Base-by-base conservation (phyloP, 345 rosid species). In the Psidium friedrichsthalianum region DNA sequence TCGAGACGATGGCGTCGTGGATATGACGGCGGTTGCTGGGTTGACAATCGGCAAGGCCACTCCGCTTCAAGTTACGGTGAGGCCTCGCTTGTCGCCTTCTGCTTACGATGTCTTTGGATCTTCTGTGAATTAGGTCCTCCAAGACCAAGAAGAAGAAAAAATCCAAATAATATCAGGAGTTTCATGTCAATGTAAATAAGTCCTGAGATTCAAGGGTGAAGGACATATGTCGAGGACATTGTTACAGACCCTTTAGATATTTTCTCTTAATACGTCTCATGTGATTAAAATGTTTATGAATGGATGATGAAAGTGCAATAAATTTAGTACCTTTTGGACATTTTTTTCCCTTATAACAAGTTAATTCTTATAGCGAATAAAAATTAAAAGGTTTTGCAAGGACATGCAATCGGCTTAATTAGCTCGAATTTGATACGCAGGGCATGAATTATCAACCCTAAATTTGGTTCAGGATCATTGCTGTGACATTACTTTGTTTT, bases 41-140 rank as follows among this genome's bases (percentile, higher is more conserved):
- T 25, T 89, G 25, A 85, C 85, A 57, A 56, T 82, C 57, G 51
- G 81, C n/a, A 86, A 86, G 78, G 85, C 85, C 22, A 87, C 88
- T 44, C 88, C 88, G 29, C 76, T 89, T 18, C 59, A 87, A 54
- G 88, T 85, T 24, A 56, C 49, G 36, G n/a, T 86, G 32, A 42
- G 86, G 13, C 88, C 88, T 32, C 88, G 90, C 82, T 82, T 89
- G 42, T 74, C 87, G 42, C 44, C 82, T 25, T 21, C 82, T 64
- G 54, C 74, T 6, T 82, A 82, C 44, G 82, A 52, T 11, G 83
- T 36, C 24, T 18, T 29, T 49, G 53, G 29, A n/a, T 16, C 47
- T 56, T 42, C 20, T 6, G 42, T 18, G 40, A 51, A 82, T 82
- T 82, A 51, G 40, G 47, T 69, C 47, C 47, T 32, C 36, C 47